Base-by-base conservation (phyloP, 257 asterid genomes). In the Leonotis leonurus region DNA sequence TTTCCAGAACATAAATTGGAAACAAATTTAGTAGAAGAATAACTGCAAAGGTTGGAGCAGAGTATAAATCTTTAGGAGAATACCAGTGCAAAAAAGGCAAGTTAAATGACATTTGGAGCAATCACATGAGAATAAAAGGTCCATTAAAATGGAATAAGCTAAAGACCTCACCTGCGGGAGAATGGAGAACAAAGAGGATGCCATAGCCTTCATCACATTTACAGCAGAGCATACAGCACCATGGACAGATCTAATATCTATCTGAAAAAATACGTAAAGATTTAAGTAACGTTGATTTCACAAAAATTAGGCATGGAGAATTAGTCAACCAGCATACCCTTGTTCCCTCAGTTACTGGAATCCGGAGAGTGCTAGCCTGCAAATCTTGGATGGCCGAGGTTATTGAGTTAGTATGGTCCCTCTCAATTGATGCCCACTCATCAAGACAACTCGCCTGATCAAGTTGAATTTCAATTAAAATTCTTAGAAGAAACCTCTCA, bases 311-410 rank as follows among this genome's bases (percentile, higher is more conserved):
- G 26, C 25, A 46, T 35, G 49, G 33, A 60, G 60, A 71, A 39
- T 53, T 60, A 51, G 35, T 64, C 54, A 55, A 71, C 59, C 32
- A 40, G 17, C 81, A 70, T 85, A 88, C 98, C 83, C 75, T 81
- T 62, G 94, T 90, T 45, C 92, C 95, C 61, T 75, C 83, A n/a
- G 83, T 75, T 60, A 86, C 69, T 27, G 98, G 98, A 79, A 91
- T 73, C 18, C 87, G 88, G 65, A 86, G 67, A 70, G 85, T 80
- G 83, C 86, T 73, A 6, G 82, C 79, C 73, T 85, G 82, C 76
- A 88, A 77, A 74, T 85, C 92, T 78, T 70, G 85, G 75, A 77
- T 72, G 63, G 71, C 78, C 61, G 55, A 73, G 59, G 85, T 79
- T 71, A 88, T 59, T 45, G 90, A 84, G 70, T 73, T 79, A 26